Evolutionary conservation across 805 yeast genomes (phyloP), one percentile per base, ranked within the genome.

Genomic region (Monosporozyma servazzii): DNA sequence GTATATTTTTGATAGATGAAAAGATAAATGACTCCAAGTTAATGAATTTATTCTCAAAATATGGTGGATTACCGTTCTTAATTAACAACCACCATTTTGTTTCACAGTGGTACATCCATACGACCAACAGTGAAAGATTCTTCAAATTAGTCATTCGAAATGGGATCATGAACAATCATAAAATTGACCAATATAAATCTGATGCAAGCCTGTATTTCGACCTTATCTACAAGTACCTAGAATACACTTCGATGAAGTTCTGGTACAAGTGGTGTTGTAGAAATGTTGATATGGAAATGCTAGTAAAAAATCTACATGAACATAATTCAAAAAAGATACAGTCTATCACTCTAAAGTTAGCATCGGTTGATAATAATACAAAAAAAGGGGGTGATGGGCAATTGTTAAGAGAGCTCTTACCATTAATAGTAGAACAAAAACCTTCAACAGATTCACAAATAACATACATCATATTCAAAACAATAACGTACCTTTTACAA

Each of bases 181-280:
- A 55, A 21, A 52, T 63, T 25, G 44, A 29, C 7, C 45, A 47
- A 4, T 50, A 61, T 2, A 52, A 41, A 6, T 49, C 5, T 9
- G 51, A 61, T 47, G 27, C 51, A 13, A 36, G 49, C 4, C 49
- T 63, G 13, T 54, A 54, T 25, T 54, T 64, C 18, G 59, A 61
- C 27, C 45, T 62, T 9, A 41, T 59, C n/a, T 58, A 58, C 47
- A 56, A 50, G 29, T 61, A 52, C 37, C 50, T 61, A 23, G 63
- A 61, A 15, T 54, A 47, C 25, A 57, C 60, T 3, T 55, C 66
- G 1, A 50, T 53, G 9, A 50, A 49, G n/a, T 60, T 54, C 41
- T 64, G 67, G 67, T 57, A 59, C 29, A 52, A 54, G 10, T 64
- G 68, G 68, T 62, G 66, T 49, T 48, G 52, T 2, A 46, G 50